Conservation (phyloP, 306 rosid genomes). For the Hippophae rhamnoides region DNA sequence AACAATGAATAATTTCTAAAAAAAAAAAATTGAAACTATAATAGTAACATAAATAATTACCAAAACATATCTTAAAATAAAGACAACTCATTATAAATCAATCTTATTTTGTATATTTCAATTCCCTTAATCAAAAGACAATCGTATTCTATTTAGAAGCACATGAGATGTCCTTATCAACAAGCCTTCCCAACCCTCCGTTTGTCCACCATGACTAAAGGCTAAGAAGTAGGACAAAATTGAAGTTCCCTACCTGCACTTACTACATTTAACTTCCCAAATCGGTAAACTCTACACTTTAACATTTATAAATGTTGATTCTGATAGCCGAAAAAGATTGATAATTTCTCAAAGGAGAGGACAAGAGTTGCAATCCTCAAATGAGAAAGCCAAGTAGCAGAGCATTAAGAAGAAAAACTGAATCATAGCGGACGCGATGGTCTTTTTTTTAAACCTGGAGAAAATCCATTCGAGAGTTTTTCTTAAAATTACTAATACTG, state of each 20-base stretch:
- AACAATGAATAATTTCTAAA: no score
- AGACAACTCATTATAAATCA: no score
- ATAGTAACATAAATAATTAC: no score
- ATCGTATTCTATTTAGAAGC: no score
- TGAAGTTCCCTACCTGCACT: conserved; percentile 20
- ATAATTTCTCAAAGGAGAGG: conserved; percentile 10
- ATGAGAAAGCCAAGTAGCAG: conserved; percentile 17
- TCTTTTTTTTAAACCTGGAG: conserved; percentile 43
- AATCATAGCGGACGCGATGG: conserved; percentile 53
- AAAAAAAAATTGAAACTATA: no score
- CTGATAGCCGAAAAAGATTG: conserved; percentile 12
- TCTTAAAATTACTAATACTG: conserved; percentile 85
- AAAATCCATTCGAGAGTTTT: conserved; percentile 77
- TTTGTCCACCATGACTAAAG: no score
- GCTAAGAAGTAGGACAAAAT: conserved; percentile 7
- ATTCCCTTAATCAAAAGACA: no score
- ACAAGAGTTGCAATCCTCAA: no score
- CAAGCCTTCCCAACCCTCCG: no score
- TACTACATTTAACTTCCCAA: conserved; percentile 7
- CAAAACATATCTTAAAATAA: no score
- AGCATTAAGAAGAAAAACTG: conserved; percentile 17
- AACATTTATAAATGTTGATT: background rate
- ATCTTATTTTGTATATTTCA: no score
- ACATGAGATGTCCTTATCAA: no score
- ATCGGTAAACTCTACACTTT: conserved; percentile 23